Evolutionary conservation across 805 yeast genomes (phyloP).

Genomic region (Ogataea wickerhamii): DNA sequence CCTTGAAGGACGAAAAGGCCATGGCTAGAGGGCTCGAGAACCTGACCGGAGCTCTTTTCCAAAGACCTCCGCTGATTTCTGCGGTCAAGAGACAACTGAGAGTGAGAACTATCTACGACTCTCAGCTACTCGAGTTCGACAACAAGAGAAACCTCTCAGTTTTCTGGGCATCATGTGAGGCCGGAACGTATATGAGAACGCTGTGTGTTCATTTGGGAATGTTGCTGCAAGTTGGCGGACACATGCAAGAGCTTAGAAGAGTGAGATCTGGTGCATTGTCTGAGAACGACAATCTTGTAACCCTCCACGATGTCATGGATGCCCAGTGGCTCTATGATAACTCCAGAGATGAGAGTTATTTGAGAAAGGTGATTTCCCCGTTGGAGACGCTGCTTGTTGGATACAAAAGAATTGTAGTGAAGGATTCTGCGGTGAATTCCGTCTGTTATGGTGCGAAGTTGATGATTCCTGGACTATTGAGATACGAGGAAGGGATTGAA

Average conservation of each 20-base stretch:
- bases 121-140: constrained; percentile 93
- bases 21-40: constrained; percentile 85
- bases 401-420: constrained; percentile 91
- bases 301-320: constrained; percentile 95
- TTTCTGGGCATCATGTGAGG: constrained; percentile 99
- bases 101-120: constrained; percentile 96
- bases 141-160: constrained; percentile 96
- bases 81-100: constrained; percentile 99
- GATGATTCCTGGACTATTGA: constrained; percentile 96
- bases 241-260: constrained; percentile 99
- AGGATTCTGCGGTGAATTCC: constrained; percentile 93
- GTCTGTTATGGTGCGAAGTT: constrained; percentile 98
- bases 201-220: constrained; percentile 98
- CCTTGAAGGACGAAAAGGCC: constrained; percentile 81
- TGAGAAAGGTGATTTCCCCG: constrained; percentile 92
- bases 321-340: constrained; percentile 98
- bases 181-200: constrained; percentile 99
- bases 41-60: constrained; percentile 97
- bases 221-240: constrained; percentile 98
- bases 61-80: constrained; percentile 97
- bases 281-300: constrained; percentile 88
- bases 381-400: constrained; percentile 90
- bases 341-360: constrained; percentile 92
- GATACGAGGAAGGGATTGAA: constrained; percentile 97
- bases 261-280: constrained; percentile 95